These are phyloP conservation scores for Colletotrichum tofieldiae DNA, from an alignment of 2,329 filamentous ascomycete genomes.

Conservation along the genomic window DNA sequence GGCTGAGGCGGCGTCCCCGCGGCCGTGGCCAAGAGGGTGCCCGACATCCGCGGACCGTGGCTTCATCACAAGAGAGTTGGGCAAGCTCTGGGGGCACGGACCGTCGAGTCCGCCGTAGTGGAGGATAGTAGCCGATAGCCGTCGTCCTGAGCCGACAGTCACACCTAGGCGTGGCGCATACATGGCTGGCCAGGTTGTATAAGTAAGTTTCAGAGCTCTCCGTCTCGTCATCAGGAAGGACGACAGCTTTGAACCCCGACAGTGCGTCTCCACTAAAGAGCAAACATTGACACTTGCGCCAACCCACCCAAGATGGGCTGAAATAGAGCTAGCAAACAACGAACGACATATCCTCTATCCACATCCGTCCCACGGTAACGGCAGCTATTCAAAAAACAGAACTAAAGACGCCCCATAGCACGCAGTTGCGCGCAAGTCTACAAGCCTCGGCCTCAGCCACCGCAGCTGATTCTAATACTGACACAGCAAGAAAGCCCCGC, in stretches of 20 bases:
- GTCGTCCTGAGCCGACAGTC: not conserved
- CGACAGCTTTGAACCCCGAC: not conserved
- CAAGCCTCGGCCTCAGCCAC: slow-evolving; percentile 13
- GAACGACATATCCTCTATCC: not conserved
- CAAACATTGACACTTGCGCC: slow-evolving; percentile 11
- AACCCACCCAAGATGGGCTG: not conserved
- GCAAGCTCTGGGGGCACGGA: not conserved
- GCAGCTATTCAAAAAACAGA: not conserved
- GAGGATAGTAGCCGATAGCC: not conserved
- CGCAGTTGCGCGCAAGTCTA: slow-evolving; percentile 7
- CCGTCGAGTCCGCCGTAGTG: not conserved
- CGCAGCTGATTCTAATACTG: not conserved
- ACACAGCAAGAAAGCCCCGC: slow-evolving; percentile 12
- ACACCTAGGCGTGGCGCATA: too few relatives aligned
- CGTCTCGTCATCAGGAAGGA: not conserved
- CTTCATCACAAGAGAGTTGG: not conserved
- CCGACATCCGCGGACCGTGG: not conserved
- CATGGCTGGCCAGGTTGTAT: not conserved
- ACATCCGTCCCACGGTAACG: slow-evolving; percentile 12
- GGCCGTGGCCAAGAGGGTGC: too few relatives aligned
- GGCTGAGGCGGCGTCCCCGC: slow-evolving; percentile 1
- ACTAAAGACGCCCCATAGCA: not conserved
- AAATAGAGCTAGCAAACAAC: not conserved
- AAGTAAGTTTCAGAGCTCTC: not conserved
- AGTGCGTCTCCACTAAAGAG: not conserved